Evolutionary conservation across 306 rosid genomes (phyloP), one percentile per base, ranked within the genome.

Genomic region (Carpinus viminea): DNA sequence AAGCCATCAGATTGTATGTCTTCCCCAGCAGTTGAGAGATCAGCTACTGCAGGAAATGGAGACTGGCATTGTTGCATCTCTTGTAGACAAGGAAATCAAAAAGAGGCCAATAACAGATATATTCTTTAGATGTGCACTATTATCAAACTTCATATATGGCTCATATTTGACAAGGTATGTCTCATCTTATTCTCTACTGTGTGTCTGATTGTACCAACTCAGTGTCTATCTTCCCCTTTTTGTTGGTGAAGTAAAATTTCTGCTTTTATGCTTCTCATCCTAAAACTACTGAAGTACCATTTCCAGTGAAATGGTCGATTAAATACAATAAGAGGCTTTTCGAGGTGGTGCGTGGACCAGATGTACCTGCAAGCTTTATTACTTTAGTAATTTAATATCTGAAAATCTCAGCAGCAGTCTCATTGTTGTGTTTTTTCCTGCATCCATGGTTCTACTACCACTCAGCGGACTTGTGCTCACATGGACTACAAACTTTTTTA

Each of bases 31-130:
- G 82, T 72, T 91, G 79, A 87, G 93, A 62, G 93, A 92, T 77
- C 88, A 86, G 64, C 88, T 92, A 41, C 78, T 92, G 83, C 85
- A 68, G 80, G 94, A 94, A 87, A 85, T 91, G 95, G 98, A 89
- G 85, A 82, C 82, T 20, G 66, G 80, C 73, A 79, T 92, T 84
- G 88, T 86, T 83, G 92, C 87, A 79, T 79, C 83, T 75, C 73
- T 88, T 74, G 87, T 65, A 36, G 90, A 87, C 65, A 81, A 87
- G 77, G 90, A 91, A 79, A 89, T 76, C 21, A 82, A 82, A 10
- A 76, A 82, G 77, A 80, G 84, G 64, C 85, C 82, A 66, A 77
- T 90, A n/a, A 79, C 93, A 48, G 87, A 88, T 83, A 52, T 87
- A 68, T 89, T 94, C 87, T 87, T 88, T 60, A 60, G 60, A 45